phyloP scores from a whole-genome alignment of 345 rosid genomes.

The Kernera saxatilis region DNA sequence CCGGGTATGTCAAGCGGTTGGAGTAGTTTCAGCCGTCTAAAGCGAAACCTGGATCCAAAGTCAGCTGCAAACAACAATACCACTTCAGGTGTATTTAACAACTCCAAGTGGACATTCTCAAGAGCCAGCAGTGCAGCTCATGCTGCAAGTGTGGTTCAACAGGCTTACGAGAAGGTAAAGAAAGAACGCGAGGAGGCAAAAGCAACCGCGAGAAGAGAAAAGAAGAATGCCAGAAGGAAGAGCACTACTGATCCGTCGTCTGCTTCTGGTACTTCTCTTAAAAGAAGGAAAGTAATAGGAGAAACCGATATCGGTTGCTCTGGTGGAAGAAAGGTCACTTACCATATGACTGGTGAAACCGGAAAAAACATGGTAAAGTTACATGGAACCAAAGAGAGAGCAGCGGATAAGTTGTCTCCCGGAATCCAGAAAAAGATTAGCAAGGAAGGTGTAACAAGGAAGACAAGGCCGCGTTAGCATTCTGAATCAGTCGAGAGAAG shows the following conservation, averaged over 20 bases:
- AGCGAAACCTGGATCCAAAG: conserved; percentile 35
- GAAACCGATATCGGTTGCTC: conserved; percentile 27
- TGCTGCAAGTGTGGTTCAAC: conserved; percentile 56
- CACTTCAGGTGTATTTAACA: conserved; percentile 28
- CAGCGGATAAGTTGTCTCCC: conserved; percentile 28
- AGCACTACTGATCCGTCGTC: conserved; percentile 4
- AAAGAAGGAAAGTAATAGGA: conserved; percentile 45
- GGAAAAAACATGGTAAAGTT: conserved; percentile 18
- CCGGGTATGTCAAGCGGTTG: conserved; percentile 44
- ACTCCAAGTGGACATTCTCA: conserved; percentile 44
- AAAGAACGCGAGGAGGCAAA: conserved; percentile 61
- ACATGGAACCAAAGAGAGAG: conserved; percentile 28
- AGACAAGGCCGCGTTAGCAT: neutral
- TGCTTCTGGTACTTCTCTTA: conserved; percentile 34
- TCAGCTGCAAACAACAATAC: conserved; percentile 25
- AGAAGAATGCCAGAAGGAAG: conserved; percentile 41
- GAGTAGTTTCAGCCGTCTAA: conserved; percentile 39
- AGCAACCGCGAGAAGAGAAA: conserved; percentile 38
- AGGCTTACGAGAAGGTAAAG: conserved; percentile 51
- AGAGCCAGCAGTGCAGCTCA: conserved; percentile 46
- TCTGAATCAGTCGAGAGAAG: neutral
- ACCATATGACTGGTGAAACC: conserved; percentile 18
- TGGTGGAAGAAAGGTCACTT: conserved; percentile 27
- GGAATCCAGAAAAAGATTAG: conserved; percentile 35
- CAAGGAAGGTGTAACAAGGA: conserved; percentile 20